phyloP scores from a whole-genome alignment of 306 rosid species.

The Urtica urens region DNA sequence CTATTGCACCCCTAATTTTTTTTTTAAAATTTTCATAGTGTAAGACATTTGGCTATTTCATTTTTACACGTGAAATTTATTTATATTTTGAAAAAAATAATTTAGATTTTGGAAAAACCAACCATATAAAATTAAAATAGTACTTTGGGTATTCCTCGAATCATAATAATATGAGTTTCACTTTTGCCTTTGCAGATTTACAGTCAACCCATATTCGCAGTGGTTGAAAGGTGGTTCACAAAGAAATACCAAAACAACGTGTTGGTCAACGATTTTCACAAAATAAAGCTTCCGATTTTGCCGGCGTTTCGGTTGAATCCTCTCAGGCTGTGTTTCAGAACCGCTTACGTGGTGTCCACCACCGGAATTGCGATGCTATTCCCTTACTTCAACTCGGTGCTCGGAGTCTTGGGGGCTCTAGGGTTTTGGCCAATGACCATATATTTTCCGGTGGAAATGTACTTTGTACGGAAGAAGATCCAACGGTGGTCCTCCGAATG shows the following conservation, averaged over 20 bases:
- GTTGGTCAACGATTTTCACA: slow-evolving; percentile 41
- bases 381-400: slow-evolving; percentile 71
- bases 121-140: too few species aligned
- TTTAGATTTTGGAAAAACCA: too few species aligned
- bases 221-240: slow-evolving; percentile 47
- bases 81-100: too few species aligned
- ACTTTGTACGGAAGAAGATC: slow-evolving; percentile 54
- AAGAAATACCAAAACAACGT: slow-evolving; percentile 39
- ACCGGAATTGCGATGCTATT: slow-evolving; percentile 55
- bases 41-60: too few species aligned
- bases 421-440: slow-evolving; percentile 79
- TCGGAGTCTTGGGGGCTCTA: slow-evolving; percentile 67
- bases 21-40: too few species aligned
- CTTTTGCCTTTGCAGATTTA: slow-evolving; percentile 32
- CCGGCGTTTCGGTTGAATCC: slow-evolving; percentile 34
- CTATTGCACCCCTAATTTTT: too few species aligned
- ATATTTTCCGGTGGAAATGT: slow-evolving; percentile 82
- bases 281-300: slow-evolving; percentile 34
- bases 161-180: too few species aligned
- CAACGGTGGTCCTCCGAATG: slow-evolving; percentile 60
- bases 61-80: too few species aligned
- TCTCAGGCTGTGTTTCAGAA: slow-evolving; percentile 54
- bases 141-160: too few species aligned
- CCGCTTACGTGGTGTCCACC: slow-evolving; percentile 55
- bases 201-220: slow-evolving; percentile 46